A percentile compares a stretch with the other conserved stretches of the same genome.
Evolutionary conservation across 148 eudicot species (phyloP).

Genomic region (Rhododendron mucronatum): DNA sequence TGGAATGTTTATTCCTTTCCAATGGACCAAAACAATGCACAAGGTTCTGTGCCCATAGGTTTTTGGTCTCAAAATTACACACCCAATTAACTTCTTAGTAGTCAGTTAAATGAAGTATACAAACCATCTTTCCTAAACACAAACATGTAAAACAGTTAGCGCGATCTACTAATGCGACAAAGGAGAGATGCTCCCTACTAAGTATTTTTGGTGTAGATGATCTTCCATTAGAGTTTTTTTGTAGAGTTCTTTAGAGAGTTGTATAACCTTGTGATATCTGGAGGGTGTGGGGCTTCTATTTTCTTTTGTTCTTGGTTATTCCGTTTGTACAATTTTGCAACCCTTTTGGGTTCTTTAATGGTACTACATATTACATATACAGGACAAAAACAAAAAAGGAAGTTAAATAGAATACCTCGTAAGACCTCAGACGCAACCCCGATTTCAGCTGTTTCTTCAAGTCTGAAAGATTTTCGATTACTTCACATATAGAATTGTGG

Average conservation of each 20-base stretch:
- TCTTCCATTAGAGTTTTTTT: neutral
- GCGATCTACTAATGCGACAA: neutral
- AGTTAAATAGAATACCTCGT: conserved; percentile 37
- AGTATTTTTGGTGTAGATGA: neutral
- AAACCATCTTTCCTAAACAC: neutral
- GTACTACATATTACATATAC: neutral
- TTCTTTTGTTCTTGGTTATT: neutral
- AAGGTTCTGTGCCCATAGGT: neutral
- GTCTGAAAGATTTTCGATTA: conserved; percentile 33
- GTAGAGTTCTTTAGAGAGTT: neutral
- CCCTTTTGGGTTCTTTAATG: neutral
- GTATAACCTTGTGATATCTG: neutral
- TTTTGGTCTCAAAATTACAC: neutral
- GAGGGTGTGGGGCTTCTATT: neutral
- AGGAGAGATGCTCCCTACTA: neutral
- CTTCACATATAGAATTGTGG: conserved; percentile 36
- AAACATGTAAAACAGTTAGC: neutral
- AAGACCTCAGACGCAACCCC: conserved; percentile 40
- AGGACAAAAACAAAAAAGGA: conserved; percentile 1
- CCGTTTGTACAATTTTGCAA: neutral
- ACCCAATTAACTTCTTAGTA: neutral
- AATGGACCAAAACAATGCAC: neutral
- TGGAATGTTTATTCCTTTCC: neutral
- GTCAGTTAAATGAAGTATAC: neutral
- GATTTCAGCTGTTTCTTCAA: conserved; percentile 42